Evolutionary conservation across 2,329 filamentous ascomycete species (phyloP), one percentile per base, ranked within the genome.

Genomic region (Fusarium xyrophilum): DNA sequence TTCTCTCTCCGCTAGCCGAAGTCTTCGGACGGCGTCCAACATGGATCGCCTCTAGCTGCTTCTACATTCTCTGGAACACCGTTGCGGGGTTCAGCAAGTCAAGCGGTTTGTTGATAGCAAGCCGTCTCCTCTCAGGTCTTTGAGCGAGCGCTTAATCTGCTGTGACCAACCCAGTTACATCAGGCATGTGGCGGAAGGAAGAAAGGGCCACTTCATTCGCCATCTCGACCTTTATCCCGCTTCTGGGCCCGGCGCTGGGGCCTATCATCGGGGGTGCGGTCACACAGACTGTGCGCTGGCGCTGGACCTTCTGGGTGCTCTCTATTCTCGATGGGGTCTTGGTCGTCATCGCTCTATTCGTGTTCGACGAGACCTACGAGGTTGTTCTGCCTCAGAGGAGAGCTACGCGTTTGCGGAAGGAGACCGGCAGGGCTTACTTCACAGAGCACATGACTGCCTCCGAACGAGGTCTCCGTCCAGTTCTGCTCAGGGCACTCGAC

Each of bases 321-420:
- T 43, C 40, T 7, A 43, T 43, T 17, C 27, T 27, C 3, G 40
- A 43, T 14, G 40, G 40, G 0, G 19, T 43, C 23, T 14, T 43
- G 11, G 17, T 10, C 17, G 11, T 43, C 17, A 27, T 27, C 1
- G 40, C 40, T 27, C 40, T 27, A 3, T 9, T 43, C 40, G 7
- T 19, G 40, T 19, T 43, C 17, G 2, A 27, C 2, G 40, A 43
- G 23, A 27, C 40, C 0, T 43, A 43, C 3, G 40, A 43, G 1
- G 17, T 27, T 14, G 23, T 43, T 5, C 17, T 43, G 0, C 17
- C 27, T 23, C 23, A 43, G 17, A 27, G 1, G 3, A 25, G 11
- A 19, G 40, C 23, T 27, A 7, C 40, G 0, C 11, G 3, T 6
- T 10, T 43, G 12, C 40, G 40, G 0, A 2, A 19, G 7, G 40